Evolutionary conservation across 257 asterid species (phyloP).

Genomic region (Petunia axillaris): DNA sequence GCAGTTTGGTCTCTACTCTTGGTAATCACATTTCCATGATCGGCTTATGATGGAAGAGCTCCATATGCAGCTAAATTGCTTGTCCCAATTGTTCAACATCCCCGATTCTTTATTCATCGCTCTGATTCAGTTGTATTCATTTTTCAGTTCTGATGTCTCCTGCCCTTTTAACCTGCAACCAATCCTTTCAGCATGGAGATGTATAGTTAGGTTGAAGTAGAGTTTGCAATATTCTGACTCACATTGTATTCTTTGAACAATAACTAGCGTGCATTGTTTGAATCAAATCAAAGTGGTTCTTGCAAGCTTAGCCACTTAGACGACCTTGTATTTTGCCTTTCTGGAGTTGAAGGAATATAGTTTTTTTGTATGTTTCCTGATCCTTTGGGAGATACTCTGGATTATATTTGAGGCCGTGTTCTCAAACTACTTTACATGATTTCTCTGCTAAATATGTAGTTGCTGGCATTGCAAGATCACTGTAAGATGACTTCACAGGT

Average conservation of each 20-base stretch:
- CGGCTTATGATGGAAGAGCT: neutral
- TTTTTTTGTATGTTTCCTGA: neutral
- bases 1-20: neutral
- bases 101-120: neutral
- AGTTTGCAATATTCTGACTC: conserved; percentile 9
- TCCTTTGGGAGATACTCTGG: neutral
- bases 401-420: neutral
- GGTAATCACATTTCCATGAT: neutral
- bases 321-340: neutral
- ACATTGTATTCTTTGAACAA: conserved; percentile 16
- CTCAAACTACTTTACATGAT: neutral
- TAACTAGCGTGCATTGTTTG: neutral
- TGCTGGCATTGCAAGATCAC: too few species aligned
- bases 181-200: neutral
- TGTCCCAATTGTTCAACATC: neutral
- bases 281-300: neutral
- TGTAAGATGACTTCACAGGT: too few species aligned
- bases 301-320: neutral
- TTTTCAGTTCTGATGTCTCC: neutral
- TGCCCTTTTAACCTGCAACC: neutral
- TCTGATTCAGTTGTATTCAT: neutral
- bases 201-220: conserved; percentile 10
- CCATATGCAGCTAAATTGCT: neutral
- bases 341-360: conserved; percentile 10
- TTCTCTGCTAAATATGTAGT: neutral